These are phyloP conservation scores for Alliaria petiolata DNA, from an alignment of 345 rosid species.

Conservation along the genomic window DNA sequence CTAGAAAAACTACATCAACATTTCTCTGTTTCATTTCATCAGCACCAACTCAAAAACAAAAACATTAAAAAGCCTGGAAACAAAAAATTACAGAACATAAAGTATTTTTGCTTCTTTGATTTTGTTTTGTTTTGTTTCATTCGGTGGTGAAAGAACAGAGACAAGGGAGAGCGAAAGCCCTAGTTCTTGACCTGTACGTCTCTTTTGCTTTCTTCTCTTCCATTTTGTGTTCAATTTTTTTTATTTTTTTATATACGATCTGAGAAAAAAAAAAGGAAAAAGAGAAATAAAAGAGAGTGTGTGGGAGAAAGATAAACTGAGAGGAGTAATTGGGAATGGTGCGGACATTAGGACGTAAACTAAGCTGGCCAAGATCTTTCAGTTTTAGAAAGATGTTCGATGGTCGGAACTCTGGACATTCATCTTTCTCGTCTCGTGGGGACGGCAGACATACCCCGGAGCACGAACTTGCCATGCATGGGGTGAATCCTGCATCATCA, in stretches of 20 bases:
- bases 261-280: neutral
- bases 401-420: slow-evolving; percentile 32
- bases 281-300: neutral
- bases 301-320: slow-evolving; percentile 11
- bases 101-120: slow-evolving; percentile 2
- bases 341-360: slow-evolving; percentile 48
- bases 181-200: slow-evolving; percentile 11
- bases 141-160: slow-evolving; percentile 24
- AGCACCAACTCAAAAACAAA: slow-evolving; percentile 4
- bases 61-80: neutral
- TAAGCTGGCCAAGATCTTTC: slow-evolving; percentile 51
- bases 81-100: neutral
- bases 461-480: neutral
- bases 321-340: slow-evolving; percentile 48
- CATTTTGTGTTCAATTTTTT: neutral
- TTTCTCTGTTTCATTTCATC: slow-evolving; percentile 23
- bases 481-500: neutral
- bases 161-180: slow-evolving; percentile 3
- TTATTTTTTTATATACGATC: neutral
- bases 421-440: slow-evolving; percentile 34
- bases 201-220: slow-evolving; percentile 25
- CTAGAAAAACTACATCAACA: slow-evolving; percentile 22
- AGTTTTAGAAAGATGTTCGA: slow-evolving; percentile 48
- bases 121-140: neutral
- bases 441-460: slow-evolving; percentile 29